Evolutionary conservation across 169 alveolate species (phyloP), one percentile per base, ranked within the genome.

Genomic region (Plasmodium relictum): DNA sequence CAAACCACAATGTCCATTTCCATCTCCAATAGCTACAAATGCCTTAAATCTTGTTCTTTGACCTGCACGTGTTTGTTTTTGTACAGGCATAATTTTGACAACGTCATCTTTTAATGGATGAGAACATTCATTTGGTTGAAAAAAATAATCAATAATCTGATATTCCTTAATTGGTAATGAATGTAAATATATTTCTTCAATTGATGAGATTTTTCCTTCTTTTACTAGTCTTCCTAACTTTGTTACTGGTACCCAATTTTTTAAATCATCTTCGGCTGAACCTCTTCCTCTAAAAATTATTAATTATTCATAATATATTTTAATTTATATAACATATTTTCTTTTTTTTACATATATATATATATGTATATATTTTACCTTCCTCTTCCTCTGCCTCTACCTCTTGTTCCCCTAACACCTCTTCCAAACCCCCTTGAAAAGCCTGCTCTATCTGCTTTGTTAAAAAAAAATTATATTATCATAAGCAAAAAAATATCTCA

Each of bases 51-150:
- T 97, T 76, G 99, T 98, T 92, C 99, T 96, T 96, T 99, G 99
- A 65, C 99, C 99, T 54, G 99, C 99, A 86, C 98, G 96, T 37
- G 99, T 98, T 96, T 98, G 99, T 96, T 99, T 99, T 97, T 99
- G 99, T 86, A 99, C 99, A 66, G 99, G 99, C 97, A 97, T 98
- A 92, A 99, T 98, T 95, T 98, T 97, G 96, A 99, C 98, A 80
- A 98, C 99, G 78, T 99, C 99, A 89, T 99, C 99, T 92, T 97
- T 97, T 86, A 99, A 95, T 76, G 97, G 98, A 59, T 97, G 96
- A 71, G 94, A 93, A 69, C 97, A 93, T 42, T 93, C 74, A 22
- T 74, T 88, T 52, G 96, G 96, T 74, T 90, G 95, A 94, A 96
- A 97, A 97, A 98, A 98, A 94, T 97, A 97, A 90, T 98, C 99